Base-by-base conservation (phyloP, 495 filamentous ascomycete genomes). In the Cercophora samala region DNA sequence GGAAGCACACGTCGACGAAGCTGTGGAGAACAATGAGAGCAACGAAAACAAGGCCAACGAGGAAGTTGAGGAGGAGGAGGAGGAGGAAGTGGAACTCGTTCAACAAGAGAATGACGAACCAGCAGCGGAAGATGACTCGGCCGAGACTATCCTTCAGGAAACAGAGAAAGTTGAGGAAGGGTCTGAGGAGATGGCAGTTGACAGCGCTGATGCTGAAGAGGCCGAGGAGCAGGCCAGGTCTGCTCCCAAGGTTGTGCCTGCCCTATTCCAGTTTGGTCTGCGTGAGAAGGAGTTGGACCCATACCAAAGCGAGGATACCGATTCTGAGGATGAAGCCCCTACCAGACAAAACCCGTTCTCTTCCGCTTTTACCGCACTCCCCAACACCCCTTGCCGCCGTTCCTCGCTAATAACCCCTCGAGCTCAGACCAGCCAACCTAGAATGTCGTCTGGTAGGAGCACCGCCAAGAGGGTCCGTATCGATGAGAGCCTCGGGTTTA, bases 321-420 rank as follows among this genome's bases (percentile, higher is more conserved):
- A 82, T 23, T 84, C 80, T 4, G 82, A 85, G 1, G 87, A 84
- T 0, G 86, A 88, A 63, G 68, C 79, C 85, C 71, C 77, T 63
- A 17, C 58, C 11, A 72, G 71, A n/a, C 64, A 79, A 67, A 73
- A 69, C 25, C 64, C 67, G 37, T 58, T 69, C 52, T 65, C 71
- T 8, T 67, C 74, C 11, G 58, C 65, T 32, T 71, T 75, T 21
- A 70, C 59, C 53, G 69, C 63, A 5, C 64, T 75, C 53, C 75
- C 75, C 37, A 64, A 75, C 58, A 81, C 79, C 23, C 78, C 77
- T 8, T 46, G 37, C 37, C 37, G 37, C 11, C 37, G 37, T 46
- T 46, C 37, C 9, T 74, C 68, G 19, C 73, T 71, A 25, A 75
- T 69, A 56, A 68, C 71, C 64, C 73, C 75, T 64, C 75, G 72